Percentiles rank a stretch among this genome's conserved stretches.
phyloP scores from a whole-genome alignment of 257 asterid species.

The Lycium ferocissimum region DNA sequence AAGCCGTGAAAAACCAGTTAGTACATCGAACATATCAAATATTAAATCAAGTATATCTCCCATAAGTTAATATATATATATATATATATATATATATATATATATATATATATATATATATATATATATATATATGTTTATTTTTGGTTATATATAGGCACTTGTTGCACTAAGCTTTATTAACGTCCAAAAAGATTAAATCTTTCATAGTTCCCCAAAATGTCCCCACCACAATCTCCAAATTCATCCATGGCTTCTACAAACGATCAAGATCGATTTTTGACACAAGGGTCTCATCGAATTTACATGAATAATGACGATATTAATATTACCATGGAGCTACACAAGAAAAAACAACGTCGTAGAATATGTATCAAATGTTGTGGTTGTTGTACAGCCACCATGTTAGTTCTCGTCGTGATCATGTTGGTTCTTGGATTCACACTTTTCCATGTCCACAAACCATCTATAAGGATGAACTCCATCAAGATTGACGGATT shows the following conservation, averaged over 20 bases:
- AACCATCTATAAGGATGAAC: constrained; percentile 45
- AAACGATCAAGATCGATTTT: constrained; percentile 47
- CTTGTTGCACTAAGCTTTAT: neutral
- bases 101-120: too few relatives aligned
- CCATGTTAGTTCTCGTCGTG: constrained; percentile 34
- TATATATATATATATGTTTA: too few relatives aligned
- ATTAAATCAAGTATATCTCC: neutral
- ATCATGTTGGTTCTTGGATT: constrained; percentile 42
- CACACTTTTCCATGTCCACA: constrained; percentile 52
- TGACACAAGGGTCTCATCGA: constrained; percentile 41
- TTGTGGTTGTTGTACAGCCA: constrained; percentile 57
- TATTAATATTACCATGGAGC: constrained; percentile 28
- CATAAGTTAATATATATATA: neutral
- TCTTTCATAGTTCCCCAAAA: neutral
- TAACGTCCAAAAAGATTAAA: neutral
- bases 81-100: too few relatives aligned
- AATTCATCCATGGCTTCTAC: neutral
- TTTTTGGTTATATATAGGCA: neutral
- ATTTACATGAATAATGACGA: constrained; percentile 32
- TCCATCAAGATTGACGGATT: constrained; percentile 44
- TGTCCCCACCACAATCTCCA: constrained; percentile 27
- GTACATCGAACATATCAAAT: neutral
- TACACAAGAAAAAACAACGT: constrained; percentile 32
- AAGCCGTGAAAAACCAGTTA: constrained; percentile 34
- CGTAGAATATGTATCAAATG: constrained; percentile 43